phyloP scores from a whole-genome alignment of 2,329 filamentous ascomycete genomes.

The Fulvia fulva region DNA sequence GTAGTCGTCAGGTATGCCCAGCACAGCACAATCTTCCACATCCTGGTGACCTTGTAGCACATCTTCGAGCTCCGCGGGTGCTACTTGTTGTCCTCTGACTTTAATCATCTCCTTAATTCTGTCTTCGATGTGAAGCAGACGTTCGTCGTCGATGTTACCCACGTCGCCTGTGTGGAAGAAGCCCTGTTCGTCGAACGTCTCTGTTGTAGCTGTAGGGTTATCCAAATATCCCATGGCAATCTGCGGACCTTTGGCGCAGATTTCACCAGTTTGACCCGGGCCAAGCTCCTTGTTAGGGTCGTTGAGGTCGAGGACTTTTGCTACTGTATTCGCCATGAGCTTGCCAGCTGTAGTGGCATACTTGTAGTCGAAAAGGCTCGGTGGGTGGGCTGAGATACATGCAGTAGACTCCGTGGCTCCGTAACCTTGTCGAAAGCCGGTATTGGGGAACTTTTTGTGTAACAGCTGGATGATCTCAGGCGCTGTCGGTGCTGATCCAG shows the following conservation, averaged over 20 bases:
- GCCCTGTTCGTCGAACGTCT: slow-evolving; percentile 47
- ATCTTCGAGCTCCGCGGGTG: slow-evolving; percentile 62
- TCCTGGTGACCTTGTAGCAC: slow-evolving; percentile 54
- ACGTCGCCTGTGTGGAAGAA: slow-evolving; percentile 58
- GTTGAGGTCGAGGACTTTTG: slow-evolving; percentile 56
- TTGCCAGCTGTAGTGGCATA: slow-evolving; percentile 55
- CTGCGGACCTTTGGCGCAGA: slow-evolving; percentile 34
- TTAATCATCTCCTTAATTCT: slow-evolving; percentile 67
- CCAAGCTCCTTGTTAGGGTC: slow-evolving; percentile 46
- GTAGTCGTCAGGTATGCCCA: slow-evolving; percentile 53
- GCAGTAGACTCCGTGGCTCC: slow-evolving; percentile 66
- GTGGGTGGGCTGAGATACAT: slow-evolving; percentile 60
- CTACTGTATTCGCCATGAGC: slow-evolving; percentile 55
- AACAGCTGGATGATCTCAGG: slow-evolving; percentile 55
- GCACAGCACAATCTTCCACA: slow-evolving; percentile 56
- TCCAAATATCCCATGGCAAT: slow-evolving; percentile 38
- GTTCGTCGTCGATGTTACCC: slow-evolving; percentile 53
- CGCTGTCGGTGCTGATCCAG: slow-evolving; percentile 57
- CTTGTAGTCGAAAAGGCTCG: slow-evolving; percentile 53
- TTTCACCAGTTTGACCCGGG: slow-evolving; percentile 50
- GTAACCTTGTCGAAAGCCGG: slow-evolving; percentile 62
- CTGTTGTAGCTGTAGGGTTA: slow-evolving; percentile 32
- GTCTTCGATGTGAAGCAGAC: slow-evolving; percentile 56
- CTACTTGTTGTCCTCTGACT: slow-evolving; percentile 60
- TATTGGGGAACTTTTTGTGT: slow-evolving; percentile 53